These are phyloP conservation scores for Cyberlindnera maclurae DNA, from an alignment of 805 yeast species.

Conservation along the genomic window DNA sequence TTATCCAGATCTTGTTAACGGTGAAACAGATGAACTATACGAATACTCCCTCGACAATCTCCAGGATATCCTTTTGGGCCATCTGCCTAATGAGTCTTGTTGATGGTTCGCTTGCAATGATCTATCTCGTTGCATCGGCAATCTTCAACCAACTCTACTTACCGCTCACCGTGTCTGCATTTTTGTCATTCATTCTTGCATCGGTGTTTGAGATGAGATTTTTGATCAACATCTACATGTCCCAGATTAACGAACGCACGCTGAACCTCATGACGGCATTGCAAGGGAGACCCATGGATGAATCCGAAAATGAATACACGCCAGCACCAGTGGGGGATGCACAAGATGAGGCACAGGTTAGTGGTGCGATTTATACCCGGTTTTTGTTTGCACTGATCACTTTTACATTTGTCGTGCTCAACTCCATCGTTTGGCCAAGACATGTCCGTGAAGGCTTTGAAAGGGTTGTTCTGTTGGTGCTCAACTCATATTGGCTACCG, in stretches of 20 bases:
- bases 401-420: slow-evolving; percentile 49
- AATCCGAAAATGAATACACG: slow-evolving; percentile 13
- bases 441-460: slow-evolving; percentile 50
- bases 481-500: slow-evolving; percentile 82
- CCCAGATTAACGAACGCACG: slow-evolving; percentile 67
- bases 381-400: slow-evolving; percentile 47
- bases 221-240: slow-evolving; percentile 54
- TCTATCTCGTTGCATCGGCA: slow-evolving; percentile 53
- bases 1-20: slow-evolving; percentile 27
- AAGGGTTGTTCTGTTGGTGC: slow-evolving; percentile 37
- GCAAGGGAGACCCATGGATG: slow-evolving; percentile 49
- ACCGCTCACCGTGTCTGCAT: slow-evolving; percentile 62
- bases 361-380: slow-evolving; percentile 51
- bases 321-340: slow-evolving; percentile 20
- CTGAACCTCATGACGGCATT: slow-evolving; percentile 60
- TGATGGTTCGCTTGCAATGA: slow-evolving; percentile 64
- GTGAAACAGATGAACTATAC: slow-evolving; percentile 61
- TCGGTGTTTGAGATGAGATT: slow-evolving; percentile 72
- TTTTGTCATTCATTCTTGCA: slow-evolving; percentile 61
- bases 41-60: slow-evolving; percentile 73
- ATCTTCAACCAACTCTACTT: slow-evolving; percentile 51
- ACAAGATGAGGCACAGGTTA: slow-evolving; percentile 45
- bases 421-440: slow-evolving; percentile 58
- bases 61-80: slow-evolving; percentile 65
- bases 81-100: slow-evolving; percentile 54